Base-by-base conservation (phyloP, 108 stramenopile genomes). In the Aureococcus anophagefferens region DNA sequence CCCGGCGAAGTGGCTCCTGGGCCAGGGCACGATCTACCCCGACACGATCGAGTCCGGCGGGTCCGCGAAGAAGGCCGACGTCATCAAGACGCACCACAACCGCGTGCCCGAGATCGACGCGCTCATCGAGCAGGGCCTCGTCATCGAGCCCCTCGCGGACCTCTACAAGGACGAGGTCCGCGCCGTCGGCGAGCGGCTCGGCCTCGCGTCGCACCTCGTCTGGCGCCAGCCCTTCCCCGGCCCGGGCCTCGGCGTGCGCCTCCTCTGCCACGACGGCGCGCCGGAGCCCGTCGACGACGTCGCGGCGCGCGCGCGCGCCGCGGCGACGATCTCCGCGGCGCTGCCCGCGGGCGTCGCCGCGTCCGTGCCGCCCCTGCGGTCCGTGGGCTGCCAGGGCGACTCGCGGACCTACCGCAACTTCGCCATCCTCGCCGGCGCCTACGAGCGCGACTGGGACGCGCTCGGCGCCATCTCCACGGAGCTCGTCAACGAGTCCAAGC, bases 181-280 rank as follows among this genome's bases (percentile, higher is more conserved):
- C 33, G 91, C 89, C 66, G 78, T 96, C 5, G 95, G 95, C 29
- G 79, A 92, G 66, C 91, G 94, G 17, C 83, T 99, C 32, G 98
- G 98, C 34, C 92, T 98, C 74, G 96, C 96, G 68, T 89, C 92
- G 72, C 81, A 79, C 29, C 88, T 88, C 68, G 95, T 99, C 0
- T 99, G 93, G 93, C 80, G 98, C 1, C 96, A 98, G 76, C 98
- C 98, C 16, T 99, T 99, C 83, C 98, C 98, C n/a, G 98, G 98
- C 15, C 98, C 98, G 30, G 98, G 96, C 32, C 76, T 99, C 66
- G 98, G 96, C 72, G 97, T 99, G 73, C 94, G 97, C 66, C 88
- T 94, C 66, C 72, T 96, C 33, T 94, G 93, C 44, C 90, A 91
- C 25, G 66, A 66, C 21, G 66, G 21, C 51, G 51, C 4, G 21